Evolutionary conservation across 169 alveolate genomes (phyloP).

Genomic region (Eimeria praecox): DNA sequence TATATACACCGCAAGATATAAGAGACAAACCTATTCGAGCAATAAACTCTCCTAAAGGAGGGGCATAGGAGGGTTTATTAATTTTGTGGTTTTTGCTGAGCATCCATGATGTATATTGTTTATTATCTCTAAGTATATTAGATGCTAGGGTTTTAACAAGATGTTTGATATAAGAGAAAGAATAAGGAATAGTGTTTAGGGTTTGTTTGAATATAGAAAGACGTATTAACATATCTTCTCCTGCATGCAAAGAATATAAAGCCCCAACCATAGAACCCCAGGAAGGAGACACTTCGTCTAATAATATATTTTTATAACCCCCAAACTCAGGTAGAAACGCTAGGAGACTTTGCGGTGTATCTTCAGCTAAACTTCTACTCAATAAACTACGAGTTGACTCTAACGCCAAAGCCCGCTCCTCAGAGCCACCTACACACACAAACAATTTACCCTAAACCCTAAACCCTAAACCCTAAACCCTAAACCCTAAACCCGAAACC

Average conservation of each 20-base stretch:
- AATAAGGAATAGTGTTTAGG: neutral
- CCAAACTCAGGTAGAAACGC: neutral
- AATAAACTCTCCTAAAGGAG: neutral
- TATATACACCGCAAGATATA: neutral
- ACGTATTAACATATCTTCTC: neutral
- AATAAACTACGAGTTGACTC: neutral
- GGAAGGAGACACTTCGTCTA: slow-evolving; percentile 36
- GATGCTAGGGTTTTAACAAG: neutral
- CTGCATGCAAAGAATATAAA: neutral
- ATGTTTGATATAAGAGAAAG: neutral
- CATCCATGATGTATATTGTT: neutral
- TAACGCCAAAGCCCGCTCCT: neutral
- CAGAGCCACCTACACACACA: neutral
- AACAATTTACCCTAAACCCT: too few relatives aligned
- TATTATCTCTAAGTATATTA: too few relatives aligned
- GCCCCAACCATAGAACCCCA: neutral
- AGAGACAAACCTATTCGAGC: neutral
- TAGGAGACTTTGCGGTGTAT: neutral
- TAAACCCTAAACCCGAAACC: neutral
- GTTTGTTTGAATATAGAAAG: neutral
- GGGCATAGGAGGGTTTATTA: neutral
- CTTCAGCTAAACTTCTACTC: neutral
- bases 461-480: slow-evolving; percentile 23
- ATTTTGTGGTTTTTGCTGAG: neutral
- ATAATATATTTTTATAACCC: neutral